Conservation (phyloP, 495 filamentous ascomycete genomes). For the Aspergillus bridgeri region DNA sequence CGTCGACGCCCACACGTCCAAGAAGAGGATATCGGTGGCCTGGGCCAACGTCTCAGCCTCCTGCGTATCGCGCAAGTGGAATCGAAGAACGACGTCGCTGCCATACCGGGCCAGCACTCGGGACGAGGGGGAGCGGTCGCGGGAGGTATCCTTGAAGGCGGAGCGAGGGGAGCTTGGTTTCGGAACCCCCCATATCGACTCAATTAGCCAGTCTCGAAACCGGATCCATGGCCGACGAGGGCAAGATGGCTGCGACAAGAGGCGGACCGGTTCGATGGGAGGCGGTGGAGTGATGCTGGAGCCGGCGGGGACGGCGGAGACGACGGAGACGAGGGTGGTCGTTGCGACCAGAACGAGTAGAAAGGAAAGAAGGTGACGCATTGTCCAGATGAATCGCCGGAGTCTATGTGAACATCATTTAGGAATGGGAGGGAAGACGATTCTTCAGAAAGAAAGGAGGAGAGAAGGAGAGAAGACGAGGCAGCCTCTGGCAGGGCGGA, state of each 20-base stretch:
- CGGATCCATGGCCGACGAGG: slow-evolving; percentile 45
- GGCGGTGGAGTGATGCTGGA: slow-evolving; percentile 42
- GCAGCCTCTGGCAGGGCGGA: neutral
- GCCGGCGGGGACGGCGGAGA: slow-evolving; percentile 40
- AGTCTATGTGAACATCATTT: slow-evolving; percentile 8
- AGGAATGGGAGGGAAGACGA: neutral
- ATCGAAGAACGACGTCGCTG: slow-evolving; percentile 81
- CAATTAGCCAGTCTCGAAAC: slow-evolving; percentile 62
- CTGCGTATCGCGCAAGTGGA: slow-evolving; percentile 66
- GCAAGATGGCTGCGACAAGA: slow-evolving; percentile 28
- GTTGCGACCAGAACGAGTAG: slow-evolving; percentile 28
- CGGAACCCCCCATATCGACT: slow-evolving; percentile 58
- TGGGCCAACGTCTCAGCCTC: slow-evolving; percentile 72
- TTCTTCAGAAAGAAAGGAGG: slow-evolving; percentile 1
- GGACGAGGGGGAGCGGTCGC: slow-evolving; percentile 34
- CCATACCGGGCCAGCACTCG: slow-evolving; percentile 65
- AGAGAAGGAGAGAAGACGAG: neutral
- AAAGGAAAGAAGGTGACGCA: slow-evolving; percentile 16
- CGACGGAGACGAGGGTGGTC: slow-evolving; percentile 37
- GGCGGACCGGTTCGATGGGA: slow-evolving; percentile 35
- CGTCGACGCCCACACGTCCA: slow-evolving; percentile 89
- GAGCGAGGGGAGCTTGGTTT: slow-evolving; percentile 13
- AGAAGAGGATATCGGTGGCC: slow-evolving; percentile 69
- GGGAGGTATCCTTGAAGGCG: slow-evolving; percentile 8
- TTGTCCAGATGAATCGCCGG: slow-evolving; percentile 4